Base-by-base conservation (phyloP, 78 protist genomes). In the Dictyostelium capitatum region DNA sequence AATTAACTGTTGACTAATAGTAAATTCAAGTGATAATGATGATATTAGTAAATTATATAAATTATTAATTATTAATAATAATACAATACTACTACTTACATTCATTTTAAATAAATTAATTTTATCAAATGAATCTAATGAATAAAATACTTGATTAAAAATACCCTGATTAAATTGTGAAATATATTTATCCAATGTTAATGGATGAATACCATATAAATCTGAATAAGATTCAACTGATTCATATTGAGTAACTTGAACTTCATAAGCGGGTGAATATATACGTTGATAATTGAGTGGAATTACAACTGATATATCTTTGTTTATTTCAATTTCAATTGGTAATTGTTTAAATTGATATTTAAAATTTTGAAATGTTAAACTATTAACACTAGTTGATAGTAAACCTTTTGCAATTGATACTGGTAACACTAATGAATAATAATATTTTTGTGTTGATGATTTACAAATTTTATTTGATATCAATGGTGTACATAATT, bases 251-350 rank as follows among this genome's bases (percentile, higher is more conserved):
- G 32, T 10, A 30, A 67, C 12, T 32, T 15, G 20, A 15, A 67
- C 20, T 67, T 67, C 75, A 32, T 32, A 67, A 12, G 75, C 47
- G 10, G 75, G 75, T 32, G 75, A 6, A 73, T 73, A 73, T 10
- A n/a, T 12, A 43, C 50, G n/a, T 15, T 17, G 2, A 46, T 30
- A 20, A 1, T 3, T 23, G 12, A 46, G 6, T 73, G 79, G 79
- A 9, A 73, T 37, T 10, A 25, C 25, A 15, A 73, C 56, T 20
- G 51, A n/a, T 17, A 37, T 11, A 73, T 73, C 79, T 30, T 37
- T 17, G 3, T 73, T 37, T 0, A 30, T 10, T 46, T 47, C 4
- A 46, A 73, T n/a, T 30, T 10, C 47, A 9, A 73, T 73, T 47
- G n/a, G 30, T 6, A 19, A 46, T n/a, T 73, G 54, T 47, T 73